Conservation (phyloP, 1,284 basidiomycete species). For the Cryptococcus depauperatus region DNA sequence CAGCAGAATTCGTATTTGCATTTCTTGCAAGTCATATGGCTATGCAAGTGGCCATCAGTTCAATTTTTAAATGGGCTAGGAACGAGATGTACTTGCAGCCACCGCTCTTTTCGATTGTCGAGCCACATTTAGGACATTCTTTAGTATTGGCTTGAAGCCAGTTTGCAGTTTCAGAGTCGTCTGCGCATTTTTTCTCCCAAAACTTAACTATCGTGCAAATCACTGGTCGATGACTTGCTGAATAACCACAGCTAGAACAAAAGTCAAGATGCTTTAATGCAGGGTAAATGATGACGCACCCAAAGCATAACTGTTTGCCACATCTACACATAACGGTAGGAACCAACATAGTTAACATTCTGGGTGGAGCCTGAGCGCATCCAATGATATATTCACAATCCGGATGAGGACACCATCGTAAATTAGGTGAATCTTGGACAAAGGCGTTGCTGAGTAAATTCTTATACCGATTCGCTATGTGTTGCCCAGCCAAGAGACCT, state of each 20-base stretch:
- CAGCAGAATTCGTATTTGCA: constrained; percentile 77
- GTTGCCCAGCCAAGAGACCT: constrained; percentile 42
- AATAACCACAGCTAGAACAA: constrained; percentile 65
- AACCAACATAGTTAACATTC: constrained; percentile 68
- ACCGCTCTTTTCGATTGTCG: constrained; percentile 99
- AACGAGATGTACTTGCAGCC: constrained; percentile 79
- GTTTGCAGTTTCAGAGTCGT: constrained; percentile 96
- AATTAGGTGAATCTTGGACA: constrained; percentile 70
- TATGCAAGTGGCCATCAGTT: constrained; percentile 40
- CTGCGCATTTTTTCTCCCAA: constrained; percentile 95
- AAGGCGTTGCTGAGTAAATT: constrained; percentile 83
- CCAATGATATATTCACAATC: constrained; percentile 75
- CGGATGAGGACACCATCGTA: constrained; percentile 83
- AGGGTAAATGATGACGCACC: no score
- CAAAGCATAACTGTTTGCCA: constrained; percentile 79
- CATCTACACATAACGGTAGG: constrained; percentile 77
- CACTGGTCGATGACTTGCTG: constrained; percentile 82
- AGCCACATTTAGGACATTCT: constrained; percentile 89
- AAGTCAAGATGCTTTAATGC: neutral
- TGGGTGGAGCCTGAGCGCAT: constrained; percentile 68
- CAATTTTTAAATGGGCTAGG: neutral
- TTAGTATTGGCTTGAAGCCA: constrained; percentile 99
- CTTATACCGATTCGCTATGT: constrained; percentile 56
- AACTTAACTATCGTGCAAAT: constrained; percentile 80
- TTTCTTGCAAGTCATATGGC: constrained; percentile 99